Base-by-base conservation (phyloP, 768 basidiomycete species). In the Phlebiopsis gigantea region DNA sequence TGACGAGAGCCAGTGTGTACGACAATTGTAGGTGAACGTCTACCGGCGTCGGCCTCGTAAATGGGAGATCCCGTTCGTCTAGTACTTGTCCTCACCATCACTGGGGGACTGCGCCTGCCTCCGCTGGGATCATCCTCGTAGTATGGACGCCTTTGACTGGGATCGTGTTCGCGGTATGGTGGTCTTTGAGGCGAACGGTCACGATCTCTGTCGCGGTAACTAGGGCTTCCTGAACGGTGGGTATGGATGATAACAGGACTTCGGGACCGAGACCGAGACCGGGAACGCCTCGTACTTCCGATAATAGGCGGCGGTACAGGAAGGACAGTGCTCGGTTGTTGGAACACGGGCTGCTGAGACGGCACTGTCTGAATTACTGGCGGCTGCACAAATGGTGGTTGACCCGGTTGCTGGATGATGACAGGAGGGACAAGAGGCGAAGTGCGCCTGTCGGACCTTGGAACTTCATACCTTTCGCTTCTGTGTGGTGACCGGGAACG, bases 201-300 rank as follows among this genome's bases (percentile, higher is more conserved):
- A 39, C 17, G 17, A 9, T 39, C 12, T 3, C 34, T 39, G 8
- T 10, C 12, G 15, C 19, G 17, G n/a, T 57, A 34, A 22, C n/a
- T 17, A 46, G n/a, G 19, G 41, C 57, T 39, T 39, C 34, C 34
- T 39, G 34, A 39, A 10, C 34, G 34, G 34, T 10, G 12, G 12
- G 34, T 39, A 39, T 39, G 34, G 17, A 39, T 39, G 59, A 34
- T 46, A 53, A 7, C 58, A 12, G 34, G 57, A 22, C 21, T 31
- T n/a, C 34, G 34, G 8, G 62, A 44, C 46, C 64, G 66, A 54
- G 69, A 66, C 21, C 64, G 65, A 31, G 34, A 39, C 12, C 58
- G 54, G 49, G 61, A 54, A 55, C 52, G 22, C 43, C 47, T 39
- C 55, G n/a, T 31, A 5, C 14, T 22, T 25, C 19, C 19, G 24